A percentile compares a stretch with the other conserved stretches of the same genome.
Conservation (phyloP, 1,284 basidiomycete species). For the Ganoderma leucocontextum region DNA sequence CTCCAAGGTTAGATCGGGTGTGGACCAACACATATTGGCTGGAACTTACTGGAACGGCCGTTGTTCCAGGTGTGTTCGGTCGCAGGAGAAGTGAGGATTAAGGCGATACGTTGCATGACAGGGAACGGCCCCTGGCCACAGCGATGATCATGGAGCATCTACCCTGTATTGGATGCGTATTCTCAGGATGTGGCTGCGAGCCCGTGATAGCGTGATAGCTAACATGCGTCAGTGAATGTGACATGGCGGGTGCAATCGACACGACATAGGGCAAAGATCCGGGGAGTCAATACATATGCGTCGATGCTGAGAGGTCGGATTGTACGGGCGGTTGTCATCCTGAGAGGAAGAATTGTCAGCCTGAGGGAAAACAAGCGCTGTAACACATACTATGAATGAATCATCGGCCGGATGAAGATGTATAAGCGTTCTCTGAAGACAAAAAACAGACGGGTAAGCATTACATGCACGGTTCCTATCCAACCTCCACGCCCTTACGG, state of each 20-base stretch:
- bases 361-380: not conserved
- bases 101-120: not conserved
- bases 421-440: not conserved
- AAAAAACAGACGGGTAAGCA: not conserved
- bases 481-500: not conserved
- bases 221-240: not conserved
- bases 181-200: conserved; percentile 2
- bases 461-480: not conserved
- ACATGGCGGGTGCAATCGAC: not conserved
- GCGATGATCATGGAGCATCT: not conserved
- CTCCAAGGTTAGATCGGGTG: not conserved
- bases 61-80: not conserved
- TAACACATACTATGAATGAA: conserved; percentile 4
- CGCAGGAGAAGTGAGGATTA: not conserved
- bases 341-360: not conserved
- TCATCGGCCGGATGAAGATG: not conserved
- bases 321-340: not conserved
- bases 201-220: conserved; percentile 2
- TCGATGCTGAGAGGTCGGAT: not conserved
- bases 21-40: not conserved
- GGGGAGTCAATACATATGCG: not conserved
- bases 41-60: not conserved
- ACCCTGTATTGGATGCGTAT: not conserved
- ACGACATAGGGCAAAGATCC: not conserved
- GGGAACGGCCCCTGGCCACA: not conserved